phyloP scores from a whole-genome alignment of 2,329 filamentous ascomycete species.

The Cladophialophora exuberans region DNA sequence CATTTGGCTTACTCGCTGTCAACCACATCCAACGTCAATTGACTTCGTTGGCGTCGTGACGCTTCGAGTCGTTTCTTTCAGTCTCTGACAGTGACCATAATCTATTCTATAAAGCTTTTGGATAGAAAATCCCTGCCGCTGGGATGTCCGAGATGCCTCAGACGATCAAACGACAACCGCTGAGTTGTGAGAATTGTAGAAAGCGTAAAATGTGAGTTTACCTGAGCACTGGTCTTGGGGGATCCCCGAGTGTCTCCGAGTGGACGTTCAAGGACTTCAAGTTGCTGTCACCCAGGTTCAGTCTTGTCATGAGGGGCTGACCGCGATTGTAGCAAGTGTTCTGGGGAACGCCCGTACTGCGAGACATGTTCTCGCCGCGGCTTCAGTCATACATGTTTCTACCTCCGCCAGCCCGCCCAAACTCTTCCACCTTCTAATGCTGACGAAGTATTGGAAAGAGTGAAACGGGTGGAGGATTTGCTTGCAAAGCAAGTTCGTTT shows the following conservation, averaged over 20 bases:
- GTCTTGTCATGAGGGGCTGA: not conserved
- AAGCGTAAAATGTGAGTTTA: constrained; percentile 40
- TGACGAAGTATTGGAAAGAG: constrained; percentile 37
- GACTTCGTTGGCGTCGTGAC: too few species aligned
- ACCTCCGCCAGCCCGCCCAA: constrained; percentile 37
- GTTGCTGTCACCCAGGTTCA: too few species aligned
- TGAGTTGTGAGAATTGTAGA: constrained; percentile 47
- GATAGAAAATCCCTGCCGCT: too few species aligned
- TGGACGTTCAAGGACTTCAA: too few species aligned
- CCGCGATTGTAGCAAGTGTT: constrained; percentile 34
- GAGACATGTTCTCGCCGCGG: constrained; percentile 45
- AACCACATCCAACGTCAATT: too few species aligned
- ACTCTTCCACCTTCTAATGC: not conserved
- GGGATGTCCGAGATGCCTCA: too few species aligned
- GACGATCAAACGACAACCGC: constrained; percentile 33
- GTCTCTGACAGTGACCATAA: too few species aligned
- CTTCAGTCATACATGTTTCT: constrained; percentile 41
- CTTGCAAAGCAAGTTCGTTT: constrained; percentile 39
- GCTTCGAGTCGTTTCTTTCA: too few species aligned
- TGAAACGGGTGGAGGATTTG: constrained; percentile 42
- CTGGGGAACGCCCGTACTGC: constrained; percentile 44
- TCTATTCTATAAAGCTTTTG: too few species aligned
- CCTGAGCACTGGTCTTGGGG: not conserved
- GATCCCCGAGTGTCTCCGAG: not conserved
- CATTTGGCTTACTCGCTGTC: too few species aligned